Conservation (phyloP, 2,329 filamentous ascomycete genomes). For the Paraphoma chrysanthemicola region DNA sequence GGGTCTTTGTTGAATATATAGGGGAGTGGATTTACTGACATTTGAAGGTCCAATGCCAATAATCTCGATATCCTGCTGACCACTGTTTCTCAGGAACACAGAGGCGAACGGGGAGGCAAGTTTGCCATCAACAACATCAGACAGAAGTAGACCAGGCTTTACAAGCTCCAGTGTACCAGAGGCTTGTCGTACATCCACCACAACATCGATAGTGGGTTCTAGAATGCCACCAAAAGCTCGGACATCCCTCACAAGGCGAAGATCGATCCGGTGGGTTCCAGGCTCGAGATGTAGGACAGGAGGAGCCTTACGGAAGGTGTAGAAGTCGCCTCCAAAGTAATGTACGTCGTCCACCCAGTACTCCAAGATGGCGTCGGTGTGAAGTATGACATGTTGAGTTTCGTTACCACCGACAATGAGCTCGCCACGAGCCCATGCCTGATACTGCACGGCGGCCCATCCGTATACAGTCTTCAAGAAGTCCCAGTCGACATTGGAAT, state of each 20-base stretch:
- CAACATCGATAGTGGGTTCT: constrained; percentile 55
- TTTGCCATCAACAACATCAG: constrained; percentile 59
- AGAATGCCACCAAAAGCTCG: constrained; percentile 61
- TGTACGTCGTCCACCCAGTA: constrained; percentile 59
- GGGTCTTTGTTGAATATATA: too few relatives aligned
- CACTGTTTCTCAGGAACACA: constrained; percentile 57
- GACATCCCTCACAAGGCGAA: constrained; percentile 64
- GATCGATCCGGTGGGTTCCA: constrained; percentile 59
- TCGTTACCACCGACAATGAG: constrained; percentile 49
- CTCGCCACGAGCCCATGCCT: constrained; percentile 63
- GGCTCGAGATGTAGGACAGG: constrained; percentile 57
- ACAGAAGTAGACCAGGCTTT: constrained; percentile 51
- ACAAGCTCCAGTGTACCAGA: constrained; percentile 41
- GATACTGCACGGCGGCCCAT: constrained; percentile 66
- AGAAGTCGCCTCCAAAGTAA: constrained; percentile 66
- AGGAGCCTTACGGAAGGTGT: constrained; percentile 59
- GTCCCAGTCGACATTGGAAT: constrained; percentile 61
- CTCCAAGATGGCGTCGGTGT: constrained; percentile 59
- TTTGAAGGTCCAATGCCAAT: constrained; percentile 36
- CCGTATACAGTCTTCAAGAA: constrained; percentile 63
- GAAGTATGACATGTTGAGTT: constrained; percentile 50
- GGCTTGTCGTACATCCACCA: constrained; percentile 28
- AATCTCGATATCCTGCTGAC: constrained; percentile 42
- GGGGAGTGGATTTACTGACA: background rate
- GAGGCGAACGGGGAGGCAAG: constrained; percentile 59